Conservation (phyloP, 164 flowering plant species). For the Vitis labrusca region DNA sequence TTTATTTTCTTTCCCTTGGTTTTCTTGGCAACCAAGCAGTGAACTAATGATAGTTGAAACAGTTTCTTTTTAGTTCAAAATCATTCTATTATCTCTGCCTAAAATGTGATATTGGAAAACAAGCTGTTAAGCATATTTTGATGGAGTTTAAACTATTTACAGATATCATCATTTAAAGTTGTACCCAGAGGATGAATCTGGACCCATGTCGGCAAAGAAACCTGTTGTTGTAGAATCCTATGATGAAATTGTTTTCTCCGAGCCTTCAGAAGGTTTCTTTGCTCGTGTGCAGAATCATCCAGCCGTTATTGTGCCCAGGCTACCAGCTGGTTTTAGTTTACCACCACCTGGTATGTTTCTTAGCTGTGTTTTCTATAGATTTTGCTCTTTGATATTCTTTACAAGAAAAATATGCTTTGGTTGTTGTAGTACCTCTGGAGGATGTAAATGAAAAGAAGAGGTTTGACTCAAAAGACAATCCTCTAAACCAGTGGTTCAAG, state of each 20-base stretch:
- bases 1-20: too few species aligned
- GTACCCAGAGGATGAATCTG: constrained; percentile 84
- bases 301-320: constrained; percentile 66
- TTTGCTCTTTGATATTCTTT: background rate
- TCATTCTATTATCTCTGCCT: background rate
- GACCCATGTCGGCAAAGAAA: constrained; percentile 74
- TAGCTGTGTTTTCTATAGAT: background rate
- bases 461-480: constrained; percentile 69
- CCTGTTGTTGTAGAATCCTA: constrained; percentile 87
- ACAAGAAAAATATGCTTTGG: background rate
- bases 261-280: constrained; percentile 71
- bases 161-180: constrained; percentile 81
- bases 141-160: constrained; percentile 8
- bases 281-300: constrained; percentile 79
- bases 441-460: constrained; percentile 41
- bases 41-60: too few species aligned
- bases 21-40: too few species aligned
- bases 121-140: background rate
- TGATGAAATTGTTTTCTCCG: constrained; percentile 84
- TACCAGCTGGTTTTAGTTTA: constrained; percentile 56
- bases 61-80: too few species aligned
- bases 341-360: constrained; percentile 52
- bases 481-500: constrained; percentile 65
- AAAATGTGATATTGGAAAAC: background rate
- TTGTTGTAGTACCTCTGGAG: constrained; percentile 38